Conservation (phyloP, 2,329 filamentous ascomycete species). For the Aureobasidium sp. region DNA sequence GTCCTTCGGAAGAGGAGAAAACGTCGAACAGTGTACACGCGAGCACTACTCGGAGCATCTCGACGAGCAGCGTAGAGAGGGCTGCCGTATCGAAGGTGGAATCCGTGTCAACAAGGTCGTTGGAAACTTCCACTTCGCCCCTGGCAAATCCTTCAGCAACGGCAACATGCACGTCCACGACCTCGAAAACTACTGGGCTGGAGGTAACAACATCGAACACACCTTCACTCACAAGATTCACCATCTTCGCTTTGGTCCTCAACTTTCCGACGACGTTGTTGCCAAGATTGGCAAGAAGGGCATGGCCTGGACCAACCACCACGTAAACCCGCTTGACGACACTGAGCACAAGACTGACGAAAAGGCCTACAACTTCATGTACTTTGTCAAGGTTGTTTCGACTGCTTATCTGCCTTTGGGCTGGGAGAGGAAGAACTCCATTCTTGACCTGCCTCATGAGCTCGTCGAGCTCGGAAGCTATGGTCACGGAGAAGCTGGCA, state of each 20-base stretch:
- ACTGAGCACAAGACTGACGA: constrained; percentile 71
- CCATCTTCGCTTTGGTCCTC: constrained; percentile 83
- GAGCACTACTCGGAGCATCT: constrained; percentile 90
- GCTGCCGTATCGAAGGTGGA: constrained; percentile 86
- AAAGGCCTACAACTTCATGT: constrained; percentile 93
- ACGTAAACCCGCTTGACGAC: constrained; percentile 83
- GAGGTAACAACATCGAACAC: constrained; percentile 61
- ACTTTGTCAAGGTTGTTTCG: constrained; percentile 97
- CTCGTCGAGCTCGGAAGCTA: constrained; percentile 60
- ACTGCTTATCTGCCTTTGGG: constrained; percentile 91
- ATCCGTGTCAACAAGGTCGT: constrained; percentile 97
- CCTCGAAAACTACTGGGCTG: constrained; percentile 87
- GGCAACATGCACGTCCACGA: constrained; percentile 98
- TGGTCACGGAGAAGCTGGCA: constrained; percentile 62
- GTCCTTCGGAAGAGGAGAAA: constrained; percentile 89
- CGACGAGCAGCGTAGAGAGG: constrained; percentile 80
- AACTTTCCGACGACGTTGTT: constrained; percentile 69
- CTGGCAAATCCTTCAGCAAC: constrained; percentile 90
- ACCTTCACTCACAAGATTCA: constrained; percentile 88
- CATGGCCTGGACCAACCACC: constrained; percentile 75
- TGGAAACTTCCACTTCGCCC: constrained; percentile 97
- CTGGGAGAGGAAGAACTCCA: constrained; percentile 59
- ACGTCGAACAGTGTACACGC: constrained; percentile 88
- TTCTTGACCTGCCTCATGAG: constrained; percentile 35
- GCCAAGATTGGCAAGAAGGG: constrained; percentile 52